Base-by-base conservation (phyloP, 1,284 basidiomycete species). In the Blastosporella zonata region DNA sequence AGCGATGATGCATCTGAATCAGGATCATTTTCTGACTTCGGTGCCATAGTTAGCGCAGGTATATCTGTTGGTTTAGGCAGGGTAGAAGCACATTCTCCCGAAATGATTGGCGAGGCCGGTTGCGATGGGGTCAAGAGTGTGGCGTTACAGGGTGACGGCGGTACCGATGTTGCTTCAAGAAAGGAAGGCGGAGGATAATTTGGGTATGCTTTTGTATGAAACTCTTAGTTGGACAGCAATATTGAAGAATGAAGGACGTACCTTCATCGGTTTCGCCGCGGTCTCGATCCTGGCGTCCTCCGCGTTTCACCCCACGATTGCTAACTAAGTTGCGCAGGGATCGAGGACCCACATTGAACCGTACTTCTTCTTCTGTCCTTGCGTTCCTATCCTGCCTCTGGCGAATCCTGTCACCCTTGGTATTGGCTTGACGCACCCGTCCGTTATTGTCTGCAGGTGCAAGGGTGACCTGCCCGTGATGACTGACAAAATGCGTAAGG, bases 121-220 rank as follows among this genome's bases (percentile, higher is more conserved):
- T 55, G 58, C 4, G 56, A 46, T 9, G 40, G 40, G 36, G 53
- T 23, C n/a, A 53, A 54, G 44, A 65, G 52, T 18, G 69, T 67
- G 25, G 61, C 49, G 17, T 64, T 64, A 47, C 64, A 67, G 6
- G 66, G 57, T 22, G 58, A 63, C 9, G 63, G 55, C n/a, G 68
- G 65, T 13, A 66, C 27, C 3, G 64, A 69, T 31, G 78, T 75
- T 13, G 79, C 78, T 59, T 82, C 79, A 47, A 73, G 73, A 59
- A 81, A 82, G 1, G 78, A 73, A 31, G 79, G 79, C 10, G 79
- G 79, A 6, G 79, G 79, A 52, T 79, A 79, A 59, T 80, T 72
- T 17, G 79, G 79, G 46, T 80, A 66, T 45, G 58, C 69, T 71
- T 47, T 47, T 35, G 17, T 17, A 27, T 29, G 20, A 44, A 27